A percentile compares a stretch with the other conserved stretches of the same genome.
Evolutionary conservation across 176 grass and related monocot species (phyloP).

Genomic region (Oryza glaberrima): DNA sequence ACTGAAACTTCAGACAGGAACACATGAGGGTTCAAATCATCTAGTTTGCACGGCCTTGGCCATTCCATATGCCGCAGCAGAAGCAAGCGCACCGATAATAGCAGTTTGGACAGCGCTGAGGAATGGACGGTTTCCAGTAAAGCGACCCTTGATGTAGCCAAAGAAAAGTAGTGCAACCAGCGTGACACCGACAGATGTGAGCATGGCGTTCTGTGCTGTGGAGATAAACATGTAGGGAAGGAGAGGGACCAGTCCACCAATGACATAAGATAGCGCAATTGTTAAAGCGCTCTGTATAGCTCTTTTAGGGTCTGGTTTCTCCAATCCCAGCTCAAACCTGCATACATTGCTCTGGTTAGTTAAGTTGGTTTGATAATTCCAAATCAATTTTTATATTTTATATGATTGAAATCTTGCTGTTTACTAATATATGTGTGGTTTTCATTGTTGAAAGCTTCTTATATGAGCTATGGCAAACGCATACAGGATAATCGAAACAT

Average conservation of each 20-base stretch:
- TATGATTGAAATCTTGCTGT: neutral
- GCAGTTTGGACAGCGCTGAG: constrained; percentile 75
- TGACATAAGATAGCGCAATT: constrained; percentile 69
- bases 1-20: constrained; percentile 9
- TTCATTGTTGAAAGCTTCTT: neutral
- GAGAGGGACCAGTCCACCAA: constrained; percentile 83
- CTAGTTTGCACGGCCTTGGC: constrained; percentile 73
- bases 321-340: constrained; percentile 91
- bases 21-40: constrained; percentile 2
- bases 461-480: neutral
- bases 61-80: constrained; percentile 77
- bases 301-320: constrained; percentile 85
- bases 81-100: constrained; percentile 80
- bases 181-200: constrained; percentile 72
- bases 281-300: constrained; percentile 78
- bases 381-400: neutral
- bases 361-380: constrained; percentile 4
- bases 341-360: constrained; percentile 29
- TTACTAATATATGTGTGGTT: constrained; percentile 16
- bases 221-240: constrained; percentile 78
- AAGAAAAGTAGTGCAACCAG: constrained; percentile 72
- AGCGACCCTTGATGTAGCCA: constrained; percentile 80
- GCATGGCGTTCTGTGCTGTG: constrained; percentile 66
- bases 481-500: neutral
- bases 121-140: constrained; percentile 73